Evolutionary conservation across 1,284 basidiomycete genomes (phyloP), one percentile per base, ranked within the genome.

Genomic region (Naganishia sp.): DNA sequence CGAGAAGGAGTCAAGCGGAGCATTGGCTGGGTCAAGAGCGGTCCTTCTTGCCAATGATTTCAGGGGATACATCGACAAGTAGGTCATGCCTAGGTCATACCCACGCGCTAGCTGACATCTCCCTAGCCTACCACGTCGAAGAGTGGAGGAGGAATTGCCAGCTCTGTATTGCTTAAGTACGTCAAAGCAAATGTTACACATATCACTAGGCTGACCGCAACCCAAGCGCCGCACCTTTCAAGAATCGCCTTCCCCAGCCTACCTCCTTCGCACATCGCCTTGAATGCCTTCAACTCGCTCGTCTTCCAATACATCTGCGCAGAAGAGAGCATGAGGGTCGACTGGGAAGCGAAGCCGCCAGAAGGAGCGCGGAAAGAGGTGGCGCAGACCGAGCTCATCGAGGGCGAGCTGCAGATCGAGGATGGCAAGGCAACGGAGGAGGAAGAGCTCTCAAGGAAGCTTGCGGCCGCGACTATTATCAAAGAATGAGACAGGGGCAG

Each of bases 11-110:
- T 6, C 18, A 32, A 51, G 39, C 31, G 18, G 21, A 47, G 9
- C 7, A 13, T 23, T 2, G 21, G 21, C 21, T 6, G 6, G 3
- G 28, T 25, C 28, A 17, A 54, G 39, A 31, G 47, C 50, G 35
- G 58, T 61, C 13, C 46, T 61, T 21, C 49, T 61, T 10, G 58
- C 58, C 13, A 61, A 61, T 32, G 58, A 61, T n/a, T 61, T 61
- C 35, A 49, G 58, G 35, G 47, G 47, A 10, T 61, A 61, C 45
- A 43, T 61, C 49, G 58, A 61, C 21, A 61, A 61, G 58, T 61
- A 41, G 45, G 58, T 51, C 25, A 7, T 13, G 21, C 21, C 6
- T 25, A 1, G 47, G 3, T n/a, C n/a, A 13, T n/a, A 1, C n/a
- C 13, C 21, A 21, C 47, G 10, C 21, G 5, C 13, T 17, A 58